Evolutionary conservation across 202 grass and related monocot species (phyloP), one percentile per base, ranked within the genome.

Genomic region (Dendrocalamus latiflorus): DNA sequence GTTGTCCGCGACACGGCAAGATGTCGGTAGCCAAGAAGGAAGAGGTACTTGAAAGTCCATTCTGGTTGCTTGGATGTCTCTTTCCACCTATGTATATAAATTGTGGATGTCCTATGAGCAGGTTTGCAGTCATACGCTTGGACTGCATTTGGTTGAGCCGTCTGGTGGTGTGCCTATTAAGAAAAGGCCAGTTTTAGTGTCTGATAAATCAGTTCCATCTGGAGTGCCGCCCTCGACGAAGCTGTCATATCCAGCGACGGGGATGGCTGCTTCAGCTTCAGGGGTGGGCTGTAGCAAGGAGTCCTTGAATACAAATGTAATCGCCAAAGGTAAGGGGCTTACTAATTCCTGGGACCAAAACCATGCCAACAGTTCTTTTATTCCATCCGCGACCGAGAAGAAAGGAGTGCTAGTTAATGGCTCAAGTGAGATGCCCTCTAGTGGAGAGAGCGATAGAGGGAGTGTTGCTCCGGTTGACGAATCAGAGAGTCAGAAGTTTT

Each of bases 141-240:
- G 74, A 8, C 83, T 50, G 9, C 77, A 6, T 16, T 53, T 89
- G 64, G 83, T 12, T 68, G 83, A 90, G 67, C 83, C 83, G 16
- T 67, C 34, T 18, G 50, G 50, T 57, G 89, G 87, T 68, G 91
- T 97, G 82, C 94, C 94, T 53, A 93, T 97, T 72, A 97, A 97
- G 82, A 97, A 97, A 86, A 93, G 94, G 70, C 94, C 84, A 1
- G 76, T 97, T 89, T 66, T 66, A 34, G 49, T 72, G 25, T 78
- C 77, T 16, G 85, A 80, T 30, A 76, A 22, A 74, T 71, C 72
- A 11, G 57, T 65, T 77, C 45, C 71, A 13, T 81, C 71, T 58
- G 58, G 58, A 68, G 45, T 43, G 17, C 30, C 20, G 36, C 21
- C 61, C 38, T 84, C 74, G 25, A 78, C 69, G 76, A 84, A 73